These are phyloP conservation scores for Boehmeria nivea DNA, from an alignment of 306 rosid species.

Conservation along the genomic window DNA sequence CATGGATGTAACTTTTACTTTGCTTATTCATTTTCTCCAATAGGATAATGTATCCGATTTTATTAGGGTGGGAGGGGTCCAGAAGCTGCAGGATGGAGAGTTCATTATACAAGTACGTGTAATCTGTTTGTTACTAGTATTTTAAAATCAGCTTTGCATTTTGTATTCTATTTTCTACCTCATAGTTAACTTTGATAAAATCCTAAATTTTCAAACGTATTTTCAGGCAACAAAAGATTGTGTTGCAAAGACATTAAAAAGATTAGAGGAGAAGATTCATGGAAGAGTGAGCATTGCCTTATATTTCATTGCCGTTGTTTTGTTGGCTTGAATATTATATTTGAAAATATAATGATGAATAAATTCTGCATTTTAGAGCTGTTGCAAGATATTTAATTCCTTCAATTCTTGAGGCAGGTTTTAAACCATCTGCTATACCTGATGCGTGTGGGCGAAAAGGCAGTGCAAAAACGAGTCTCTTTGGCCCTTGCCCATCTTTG, in stretches of 20 bases:
- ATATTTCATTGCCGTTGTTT: conserved; percentile 2
- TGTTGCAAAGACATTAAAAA: conserved; percentile 95
- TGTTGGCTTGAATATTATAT: conserved; percentile 13
- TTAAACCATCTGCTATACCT: conserved; percentile 78
- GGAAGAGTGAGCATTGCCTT: conserved; percentile 62
- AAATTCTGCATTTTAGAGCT: conserved; percentile 5
- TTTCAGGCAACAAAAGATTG: conserved; percentile 97
- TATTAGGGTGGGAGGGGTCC: conserved; percentile 97
- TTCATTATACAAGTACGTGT: conserved; percentile 87
- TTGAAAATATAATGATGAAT: conserved; percentile 2
- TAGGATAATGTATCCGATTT: conserved; percentile 97
- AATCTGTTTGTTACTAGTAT: conserved; percentile 7
- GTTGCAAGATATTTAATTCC: conserved; percentile 27
- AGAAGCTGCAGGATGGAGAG: conserved; percentile 94
- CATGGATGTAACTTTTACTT: conserved; percentile 23
- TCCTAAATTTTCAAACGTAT: conserved; percentile 5
- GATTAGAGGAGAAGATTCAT: conserved; percentile 96
- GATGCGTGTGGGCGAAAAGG: conserved; percentile 79
- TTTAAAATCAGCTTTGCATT: too few relatives aligned
- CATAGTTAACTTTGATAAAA: background rate
- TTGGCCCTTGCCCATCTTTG: conserved; percentile 98
- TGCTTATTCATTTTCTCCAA: conserved; percentile 30
- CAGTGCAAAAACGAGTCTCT: conserved; percentile 79
- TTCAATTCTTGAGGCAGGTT: conserved; percentile 52
- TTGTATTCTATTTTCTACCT: too few relatives aligned